Conservation (phyloP, 2,329 filamentous ascomycete genomes). For the Trichoderma brevicompactum region DNA sequence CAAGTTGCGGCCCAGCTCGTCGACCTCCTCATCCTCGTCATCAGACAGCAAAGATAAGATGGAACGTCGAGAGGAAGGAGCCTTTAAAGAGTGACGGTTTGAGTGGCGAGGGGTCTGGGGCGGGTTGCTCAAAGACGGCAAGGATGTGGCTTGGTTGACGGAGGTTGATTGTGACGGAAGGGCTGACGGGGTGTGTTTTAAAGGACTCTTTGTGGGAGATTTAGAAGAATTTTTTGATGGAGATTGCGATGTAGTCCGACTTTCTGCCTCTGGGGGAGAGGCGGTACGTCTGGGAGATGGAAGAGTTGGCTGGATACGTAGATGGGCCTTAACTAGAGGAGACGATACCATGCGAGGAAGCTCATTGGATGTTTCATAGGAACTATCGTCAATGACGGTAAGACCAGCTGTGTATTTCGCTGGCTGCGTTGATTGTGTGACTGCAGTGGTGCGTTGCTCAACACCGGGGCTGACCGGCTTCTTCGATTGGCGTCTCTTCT, state of each 20-base stretch:
- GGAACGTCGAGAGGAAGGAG: slow-evolving; percentile 42
- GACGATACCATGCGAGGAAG: neutral
- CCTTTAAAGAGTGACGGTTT: slow-evolving; percentile 34
- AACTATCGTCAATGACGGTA: slow-evolving; percentile 19
- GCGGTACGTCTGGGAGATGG: slow-evolving; percentile 15
- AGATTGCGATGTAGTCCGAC: neutral
- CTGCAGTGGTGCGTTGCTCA: neutral
- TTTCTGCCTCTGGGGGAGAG: neutral
- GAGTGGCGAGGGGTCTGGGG: slow-evolving; percentile 38
- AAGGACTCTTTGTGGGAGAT: neutral
- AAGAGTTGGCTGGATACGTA: neutral
- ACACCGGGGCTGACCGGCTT: neutral
- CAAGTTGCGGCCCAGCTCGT: slow-evolving; percentile 37
- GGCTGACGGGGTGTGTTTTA: slow-evolving; percentile 31
- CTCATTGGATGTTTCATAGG: slow-evolving; percentile 23
- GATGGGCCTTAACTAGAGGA: neutral
- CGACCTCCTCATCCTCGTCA: slow-evolving; percentile 41
- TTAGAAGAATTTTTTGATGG: neutral
- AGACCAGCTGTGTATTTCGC: neutral
- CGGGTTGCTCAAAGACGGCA: slow-evolving; percentile 29
- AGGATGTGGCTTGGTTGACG: slow-evolving; percentile 29
- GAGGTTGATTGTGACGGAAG: neutral
- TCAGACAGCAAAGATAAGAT: slow-evolving; percentile 51
- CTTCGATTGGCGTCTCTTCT: neutral
- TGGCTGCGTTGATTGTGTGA: neutral